A percentile compares a stretch with the other conserved stretches of the same genome.
These are phyloP conservation scores for Talinum fruticosum DNA, from an alignment of 148 eudicot genomes.

Conservation along the genomic window DNA sequence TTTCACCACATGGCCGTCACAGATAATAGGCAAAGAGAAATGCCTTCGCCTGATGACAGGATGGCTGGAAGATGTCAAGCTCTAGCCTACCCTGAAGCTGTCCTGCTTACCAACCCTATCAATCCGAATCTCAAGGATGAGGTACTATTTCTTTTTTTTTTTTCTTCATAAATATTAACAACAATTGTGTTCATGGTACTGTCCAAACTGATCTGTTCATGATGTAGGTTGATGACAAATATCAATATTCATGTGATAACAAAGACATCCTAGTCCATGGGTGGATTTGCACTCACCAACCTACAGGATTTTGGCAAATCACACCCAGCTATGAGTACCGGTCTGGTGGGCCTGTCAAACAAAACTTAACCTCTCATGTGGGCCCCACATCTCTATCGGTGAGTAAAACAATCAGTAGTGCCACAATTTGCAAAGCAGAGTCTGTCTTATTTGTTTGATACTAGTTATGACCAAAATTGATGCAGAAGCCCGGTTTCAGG, in stretches of 20 bases:
- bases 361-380: constrained; percentile 82
- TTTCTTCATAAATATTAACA: not conserved
- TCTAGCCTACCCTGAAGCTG: constrained; percentile 88
- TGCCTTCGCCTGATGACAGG: constrained; percentile 89
- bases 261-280: constrained; percentile 75
- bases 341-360: constrained; percentile 78
- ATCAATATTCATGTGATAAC: constrained; percentile 80
- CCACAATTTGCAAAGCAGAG: not conserved
- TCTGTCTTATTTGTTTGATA: not conserved
- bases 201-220: not conserved
- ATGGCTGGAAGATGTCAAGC: constrained; percentile 65
- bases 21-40: constrained; percentile 64
- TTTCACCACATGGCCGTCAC: constrained; percentile 82
- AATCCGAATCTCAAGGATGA: constrained; percentile 68
- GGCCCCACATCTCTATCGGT: constrained; percentile 77
- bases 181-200: not conserved
- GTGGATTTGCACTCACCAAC: constrained; percentile 62
- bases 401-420: constrained; percentile 22
- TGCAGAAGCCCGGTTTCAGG: constrained; percentile 34
- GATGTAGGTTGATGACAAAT: constrained; percentile 82
- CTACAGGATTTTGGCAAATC: constrained; percentile 87
- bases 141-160: constrained; percentile 39
- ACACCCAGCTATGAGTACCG: constrained; percentile 76
- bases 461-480: constrained; percentile 9
- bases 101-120: constrained; percentile 64